Evolutionary conservation across 352 stramenopile genomes (phyloP).

Genomic region (Phytophthora brassicae): DNA sequence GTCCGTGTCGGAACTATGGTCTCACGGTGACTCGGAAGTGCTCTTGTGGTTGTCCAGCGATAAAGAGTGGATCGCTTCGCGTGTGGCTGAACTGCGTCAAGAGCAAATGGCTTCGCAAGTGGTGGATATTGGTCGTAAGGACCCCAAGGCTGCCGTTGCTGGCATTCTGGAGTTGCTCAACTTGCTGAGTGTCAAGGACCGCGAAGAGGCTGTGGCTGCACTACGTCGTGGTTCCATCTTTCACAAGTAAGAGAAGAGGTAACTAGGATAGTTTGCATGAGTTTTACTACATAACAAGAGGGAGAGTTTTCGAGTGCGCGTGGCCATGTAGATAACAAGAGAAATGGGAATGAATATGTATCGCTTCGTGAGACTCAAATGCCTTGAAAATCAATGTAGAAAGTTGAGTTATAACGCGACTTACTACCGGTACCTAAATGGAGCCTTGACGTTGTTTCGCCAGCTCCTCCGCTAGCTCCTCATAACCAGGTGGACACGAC

Average conservation of each 20-base stretch:
- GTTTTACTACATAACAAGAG: no score
- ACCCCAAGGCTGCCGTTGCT: conserved; percentile 83
- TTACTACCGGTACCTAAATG: conserved; percentile 19
- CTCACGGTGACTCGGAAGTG: conserved; percentile 74
- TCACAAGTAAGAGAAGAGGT: conserved; percentile 51
- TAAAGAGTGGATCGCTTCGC: conserved; percentile 75
- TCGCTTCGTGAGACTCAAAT: conserved; percentile 31
- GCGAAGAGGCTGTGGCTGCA: conserved; percentile 76
- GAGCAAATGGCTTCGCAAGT: conserved; percentile 79
- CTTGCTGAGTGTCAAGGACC: conserved; percentile 82
- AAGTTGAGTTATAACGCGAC: conserved; percentile 11
- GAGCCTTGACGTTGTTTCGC: conserved; percentile 33
- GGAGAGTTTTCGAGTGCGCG: no score
- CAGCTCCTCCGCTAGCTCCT: conserved; percentile 51
- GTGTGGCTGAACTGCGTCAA: conserved; percentile 52
- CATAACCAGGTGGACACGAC: conserved; percentile 71
- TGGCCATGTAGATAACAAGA: conserved; percentile 25
- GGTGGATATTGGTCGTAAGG: conserved; percentile 69
- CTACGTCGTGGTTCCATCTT: conserved; percentile 88
- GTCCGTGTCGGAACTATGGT: conserved; percentile 70
- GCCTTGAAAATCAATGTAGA: no score
- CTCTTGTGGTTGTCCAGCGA: conserved; percentile 77
- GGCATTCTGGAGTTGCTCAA: conserved; percentile 85
- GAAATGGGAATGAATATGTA: conserved; percentile 31
- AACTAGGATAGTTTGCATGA: conserved; percentile 28